Base-by-base conservation (phyloP, 2,329 filamentous ascomycete genomes). In the Aspergillus neotritici region DNA sequence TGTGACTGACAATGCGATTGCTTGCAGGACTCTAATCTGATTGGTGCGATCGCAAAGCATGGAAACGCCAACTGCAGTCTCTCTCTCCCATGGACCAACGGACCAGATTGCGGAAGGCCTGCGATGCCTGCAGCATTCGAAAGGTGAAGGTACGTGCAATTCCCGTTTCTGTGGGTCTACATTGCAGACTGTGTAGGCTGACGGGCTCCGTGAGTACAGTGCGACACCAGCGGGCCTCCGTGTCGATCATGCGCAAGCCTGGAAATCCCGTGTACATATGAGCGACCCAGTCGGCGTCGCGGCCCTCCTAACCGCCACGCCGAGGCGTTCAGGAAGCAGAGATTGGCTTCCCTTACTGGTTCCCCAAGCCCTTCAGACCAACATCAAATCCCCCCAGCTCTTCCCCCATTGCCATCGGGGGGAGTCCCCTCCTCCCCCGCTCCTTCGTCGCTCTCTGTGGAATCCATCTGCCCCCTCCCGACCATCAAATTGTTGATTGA, bases 261-360 rank as follows among this genome's bases (percentile, higher is more conserved):
- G 50, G 79, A 83, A 49, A 83, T 84, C 37, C 79, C 79, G 17
- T 85, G 82, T 60, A 84, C 81, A 44, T 84, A 82, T 59, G 73
- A 82, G 37, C 71, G 81, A 49, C 80, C 80, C 17, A 82, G 77
- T 57, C 72, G 78, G 44, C 73, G 82, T 46, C 72, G 82, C 56
- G 82, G 82, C 4, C 82, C 82, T 30, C 80, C 81, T 28, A 85
- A 84, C 55, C 69, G 76, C 50, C 80, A 83, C 66, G 80, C 80
- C 13, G 81, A 84, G 66, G 78, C 78, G 14, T 76, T 84, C 55
- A 84, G 84, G 68, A 79, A 75, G 55, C 74, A 77, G 42, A 74
- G 75, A 34, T 60, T 80, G 4, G 76, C 72, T 25, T 37, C 52
- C 5, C 48, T 57, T 8, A 53, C 51, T 38, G 47, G 45, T n/a